A percentile compares a stretch with the other conserved stretches of the same genome.
Conservation (phyloP, 2,329 filamentous ascomycete species). For the Didymella glomerata region DNA sequence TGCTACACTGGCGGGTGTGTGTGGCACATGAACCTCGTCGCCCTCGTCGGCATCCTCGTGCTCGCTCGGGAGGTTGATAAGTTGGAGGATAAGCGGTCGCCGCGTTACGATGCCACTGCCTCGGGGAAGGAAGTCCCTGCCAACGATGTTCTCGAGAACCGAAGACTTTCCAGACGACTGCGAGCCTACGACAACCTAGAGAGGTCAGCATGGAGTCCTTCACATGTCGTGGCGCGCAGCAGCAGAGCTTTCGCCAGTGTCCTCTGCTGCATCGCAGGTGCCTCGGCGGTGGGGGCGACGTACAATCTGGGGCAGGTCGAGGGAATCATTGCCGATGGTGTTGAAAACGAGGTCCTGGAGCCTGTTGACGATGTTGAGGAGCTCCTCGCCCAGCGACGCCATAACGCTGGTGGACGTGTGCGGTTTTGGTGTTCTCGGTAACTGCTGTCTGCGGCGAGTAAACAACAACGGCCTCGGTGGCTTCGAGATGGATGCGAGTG, state of each 20-base stretch:
- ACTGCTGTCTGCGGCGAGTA: conserved; percentile 26
- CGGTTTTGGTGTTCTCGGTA: conserved; percentile 29
- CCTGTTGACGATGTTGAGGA: conserved; percentile 96
- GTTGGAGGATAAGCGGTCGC: conserved; percentile 91
- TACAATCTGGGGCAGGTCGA: conserved; percentile 98
- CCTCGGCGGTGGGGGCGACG: conserved; percentile 62
- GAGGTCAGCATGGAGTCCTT: conserved; percentile 26
- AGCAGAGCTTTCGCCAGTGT: conserved; percentile 16
- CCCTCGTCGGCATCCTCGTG: conserved; percentile 72
- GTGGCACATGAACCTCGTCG: conserved; percentile 73
- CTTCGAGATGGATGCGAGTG: conserved; percentile 15
- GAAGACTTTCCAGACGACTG: conserved; percentile 99
- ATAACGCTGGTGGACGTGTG: conserved; percentile 60
- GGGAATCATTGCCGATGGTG: conserved; percentile 97
- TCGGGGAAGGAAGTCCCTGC: conserved; percentile 93
- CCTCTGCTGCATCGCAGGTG: conserved; percentile 25
- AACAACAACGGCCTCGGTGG: conserved; percentile 31
- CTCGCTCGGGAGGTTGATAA: conserved; percentile 90
- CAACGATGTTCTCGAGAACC: conserved; percentile 98
- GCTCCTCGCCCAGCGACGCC: conserved; percentile 94
- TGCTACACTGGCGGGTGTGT: conserved; percentile 77
- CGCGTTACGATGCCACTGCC: conserved; percentile 97
- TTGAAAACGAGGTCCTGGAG: conserved; percentile 99
- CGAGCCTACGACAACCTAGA: conserved; percentile 95
- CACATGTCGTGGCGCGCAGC: conserved; percentile 7